Base-by-base conservation (phyloP, 176 grass and related monocot species). In the Panicum miliaceum region DNA sequence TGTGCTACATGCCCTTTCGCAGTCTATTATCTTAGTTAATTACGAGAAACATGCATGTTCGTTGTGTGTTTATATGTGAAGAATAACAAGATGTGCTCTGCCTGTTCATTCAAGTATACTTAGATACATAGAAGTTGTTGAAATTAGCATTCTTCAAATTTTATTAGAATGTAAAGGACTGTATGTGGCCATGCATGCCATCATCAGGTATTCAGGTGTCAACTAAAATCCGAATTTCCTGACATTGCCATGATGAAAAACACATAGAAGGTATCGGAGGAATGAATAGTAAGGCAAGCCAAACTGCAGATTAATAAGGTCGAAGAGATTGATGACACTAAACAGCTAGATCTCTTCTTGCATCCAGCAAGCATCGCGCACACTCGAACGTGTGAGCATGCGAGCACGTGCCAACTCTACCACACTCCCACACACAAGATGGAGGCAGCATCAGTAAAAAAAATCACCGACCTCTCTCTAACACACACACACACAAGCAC, bases 381-480 rank as follows among this genome's bases (percentile, higher is more conserved):
- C 35, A 34, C 54, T 52, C 7, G 48, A 34, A 61, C 65, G 50
- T 73, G 60, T 16, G 57, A 68, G 82, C 82, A 80, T 48, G 84
- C 56, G 54, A 16, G 59, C 84, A 69, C 53, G 34, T 47, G 54
- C 27, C 46, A 29, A 48, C 47, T 57, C 85, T 50, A 73, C 45
- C 82, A 62, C 77, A 64, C 67, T 41, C 65, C 35, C 81, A 23
- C 78, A 8, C 36, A 87, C 66, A 87, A 87, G 75, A 83, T 68
- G 80, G 89, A 90, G 89, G 84, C 75, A 84, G 89, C 37, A 77
- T 71, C 47, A 53, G 88, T 52, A 73, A 90, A 90, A 90, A n/a
- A 89, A 90, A 75, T 73, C 84, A 90, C 89, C 69, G 62, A 80
- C 89, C 84, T 75, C 89, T 74, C 88, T 53, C 87, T 81, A 69